These are phyloP conservation scores for Bonia amplexicaulis DNA, from an alignment of 176 grass and related monocot species.

Conservation along the genomic window DNA sequence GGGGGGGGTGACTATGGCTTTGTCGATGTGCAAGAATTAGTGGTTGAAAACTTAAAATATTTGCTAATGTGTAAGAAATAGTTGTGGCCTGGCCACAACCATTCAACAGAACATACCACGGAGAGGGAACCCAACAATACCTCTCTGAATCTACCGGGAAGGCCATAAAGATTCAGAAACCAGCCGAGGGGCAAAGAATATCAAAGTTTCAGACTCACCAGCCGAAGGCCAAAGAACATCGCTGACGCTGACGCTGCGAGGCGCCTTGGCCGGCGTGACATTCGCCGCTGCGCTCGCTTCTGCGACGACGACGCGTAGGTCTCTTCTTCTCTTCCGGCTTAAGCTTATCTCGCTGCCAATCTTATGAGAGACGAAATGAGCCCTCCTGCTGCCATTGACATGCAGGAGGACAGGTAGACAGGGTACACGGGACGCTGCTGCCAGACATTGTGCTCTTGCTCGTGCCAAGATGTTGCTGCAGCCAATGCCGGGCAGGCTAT, in stretches of 20 bases:
- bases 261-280: background rate
- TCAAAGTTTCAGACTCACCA: slow-evolving; percentile 25
- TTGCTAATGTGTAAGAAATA: background rate
- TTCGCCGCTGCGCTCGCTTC: slow-evolving; percentile 4
- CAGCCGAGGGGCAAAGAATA: background rate
- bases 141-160: background rate
- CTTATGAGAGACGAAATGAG: background rate
- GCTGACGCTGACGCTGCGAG: slow-evolving; percentile 47
- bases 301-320: slow-evolving; percentile 1
- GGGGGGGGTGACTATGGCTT: no score
- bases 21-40: background rate
- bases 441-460: slow-evolving; percentile 4
- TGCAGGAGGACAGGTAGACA: slow-evolving; percentile 15
- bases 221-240: slow-evolving; percentile 93
- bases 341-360: background rate
- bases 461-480: slow-evolving; percentile 32
- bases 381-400: slow-evolving; percentile 11
- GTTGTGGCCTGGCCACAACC: background rate
- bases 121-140: background rate
- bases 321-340: background rate
- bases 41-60: background rate
- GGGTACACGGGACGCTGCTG: slow-evolving; percentile 30
- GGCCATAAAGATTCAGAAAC: background rate
- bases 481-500: slow-evolving; percentile 39
- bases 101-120: background rate